These are phyloP conservation scores for Kluyveromyces sp. DNA, from an alignment of 1,139 yeast species.

Conservation along the genomic window DNA sequence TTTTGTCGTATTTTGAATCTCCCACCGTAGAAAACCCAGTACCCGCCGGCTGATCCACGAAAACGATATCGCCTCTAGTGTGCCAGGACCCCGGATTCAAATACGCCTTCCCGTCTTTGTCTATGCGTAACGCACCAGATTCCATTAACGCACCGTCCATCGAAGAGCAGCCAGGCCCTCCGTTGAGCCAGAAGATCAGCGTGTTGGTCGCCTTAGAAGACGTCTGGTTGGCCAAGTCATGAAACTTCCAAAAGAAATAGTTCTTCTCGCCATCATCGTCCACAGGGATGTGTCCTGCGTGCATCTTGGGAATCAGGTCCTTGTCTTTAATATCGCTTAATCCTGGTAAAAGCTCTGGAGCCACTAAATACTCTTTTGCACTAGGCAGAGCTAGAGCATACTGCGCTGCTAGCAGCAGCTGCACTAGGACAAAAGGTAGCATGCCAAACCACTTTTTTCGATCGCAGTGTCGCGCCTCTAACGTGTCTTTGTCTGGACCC, in stretches of 20 bases:
- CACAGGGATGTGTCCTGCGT: slow-evolving; percentile 57
- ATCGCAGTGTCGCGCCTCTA: no score
- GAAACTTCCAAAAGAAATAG: slow-evolving; percentile 78
- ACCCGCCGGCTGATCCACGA: slow-evolving; percentile 92
- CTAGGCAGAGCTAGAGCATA: slow-evolving; percentile 10
- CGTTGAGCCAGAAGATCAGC: slow-evolving; percentile 82
- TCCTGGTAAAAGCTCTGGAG: slow-evolving; percentile 29
- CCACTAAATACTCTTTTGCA: slow-evolving; percentile 19
- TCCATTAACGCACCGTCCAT: slow-evolving; percentile 97
- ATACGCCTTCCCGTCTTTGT: slow-evolving; percentile 37
- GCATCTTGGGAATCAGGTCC: slow-evolving; percentile 38
- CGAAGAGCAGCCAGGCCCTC: slow-evolving; percentile 96
- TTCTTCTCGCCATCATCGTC: slow-evolving; percentile 44
- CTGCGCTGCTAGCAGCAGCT: background rate
- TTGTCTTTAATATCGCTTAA: slow-evolving; percentile 16
- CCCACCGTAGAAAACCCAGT: slow-evolving; percentile 73
- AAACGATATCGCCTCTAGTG: slow-evolving; percentile 66
- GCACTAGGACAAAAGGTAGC: no score
- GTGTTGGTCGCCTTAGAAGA: slow-evolving; percentile 29
- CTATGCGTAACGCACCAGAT: slow-evolving; percentile 76
- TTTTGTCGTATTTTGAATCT: slow-evolving; percentile 43
- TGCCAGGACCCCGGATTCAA: slow-evolving; percentile 80
- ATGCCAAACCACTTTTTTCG: no score
- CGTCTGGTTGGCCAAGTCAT: slow-evolving; percentile 16
- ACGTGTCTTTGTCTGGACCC: no score